Evolutionary conservation across 192 early-diverging fungal species (phyloP), one percentile per base, ranked within the genome.

Genomic region (Physocladia obscura): DNA sequence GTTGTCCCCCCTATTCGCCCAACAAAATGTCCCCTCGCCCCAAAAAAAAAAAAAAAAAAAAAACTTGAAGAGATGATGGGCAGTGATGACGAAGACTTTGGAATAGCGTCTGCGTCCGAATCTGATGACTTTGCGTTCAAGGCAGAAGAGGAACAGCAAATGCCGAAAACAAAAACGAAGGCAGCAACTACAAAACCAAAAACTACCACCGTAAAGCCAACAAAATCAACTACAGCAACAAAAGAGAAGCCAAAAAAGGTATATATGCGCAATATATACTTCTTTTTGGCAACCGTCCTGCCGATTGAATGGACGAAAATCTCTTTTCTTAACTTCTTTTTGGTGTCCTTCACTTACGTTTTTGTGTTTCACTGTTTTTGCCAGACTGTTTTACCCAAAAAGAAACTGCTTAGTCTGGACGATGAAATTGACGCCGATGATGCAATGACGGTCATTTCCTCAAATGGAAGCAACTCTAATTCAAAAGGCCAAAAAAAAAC

Each of bases 21-120:
- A n/a, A n/a, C n/a, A n/a, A n/a, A n/a, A n/a, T n/a, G n/a, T n/a
- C n/a, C n/a, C n/a, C n/a, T n/a, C n/a, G n/a, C n/a, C n/a, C n/a
- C n/a, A n/a, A n/a, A 55, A 55, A 55, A 29, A 1, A 27, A 55
- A 55, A 1, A 55, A 55, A 55, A 55, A 55, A 44, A 44, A 55
- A 55, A 55, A 27, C 54, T 22, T 2, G 1, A 55, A 26, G 27
- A 22, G 24, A 29, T 15, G 29, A 55, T 24, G 29, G 15, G 54
- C 1, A 1, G 29, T 27, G 19, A 15, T n/a, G 54, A 44, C 24
- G 11, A 11, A 54, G 26, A 54, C 52, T 8, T 19, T 22, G n/a
- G 44, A 8, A 54, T 27, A 6, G 52, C 8, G 6, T 54, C 52
- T 27, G 6, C 26, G n/a, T 54, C 52, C 52, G 52, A 54, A 22